Base-by-base conservation (phyloP, 208 protist species). In the Leptomonas seymouri region DNA sequence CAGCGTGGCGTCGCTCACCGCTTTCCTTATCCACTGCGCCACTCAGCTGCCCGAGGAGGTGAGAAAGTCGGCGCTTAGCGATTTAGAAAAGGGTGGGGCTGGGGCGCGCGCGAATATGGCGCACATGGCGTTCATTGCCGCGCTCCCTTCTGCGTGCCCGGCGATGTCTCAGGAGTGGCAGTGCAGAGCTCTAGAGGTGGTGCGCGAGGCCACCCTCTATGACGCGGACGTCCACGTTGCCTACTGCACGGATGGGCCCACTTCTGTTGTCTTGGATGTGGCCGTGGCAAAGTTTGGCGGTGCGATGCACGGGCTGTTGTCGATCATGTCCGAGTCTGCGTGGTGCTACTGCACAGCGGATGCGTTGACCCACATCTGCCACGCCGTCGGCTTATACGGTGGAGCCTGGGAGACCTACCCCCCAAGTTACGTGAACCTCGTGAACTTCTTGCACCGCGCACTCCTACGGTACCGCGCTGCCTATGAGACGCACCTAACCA, bases 321-420 rank as follows among this genome's bases (percentile, higher is more conserved):
- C 71, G 1, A 46, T 67, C 21, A 71, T 77, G 71, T 77, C 71
- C 0, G 71, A 65, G 6, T 49, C 20, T 1, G 63, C 71, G 63
- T 77, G 71, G 71, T 77, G 58, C 58, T 77, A 41, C 58, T 77
- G 71, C 58, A 77, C 71, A 20, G 49, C 71, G 7, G 71, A 77
- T 28, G 23, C 64, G 21, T 50, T 77, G 0, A 46, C 71, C 1
- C 71, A 77, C 58, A 44, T 77, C 5, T 56, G 64, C 42, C 63
- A 62, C n/a, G 71, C 71, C 2, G 59, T 77, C 30, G 55, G 49
- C 23, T 12, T 56, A 5, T 77, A 71, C 50, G 64, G 71, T 9
- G 15, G 48, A 12, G 71, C 56, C 2, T 77, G 71, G 71, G 34
- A 28, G 16, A 28, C 50, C 7, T 71, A 71, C 51, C 67, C 64